These are phyloP conservation scores for Exophiala spinifera DNA, from an alignment of 2,329 filamentous ascomycete species.

Conservation along the genomic window DNA sequence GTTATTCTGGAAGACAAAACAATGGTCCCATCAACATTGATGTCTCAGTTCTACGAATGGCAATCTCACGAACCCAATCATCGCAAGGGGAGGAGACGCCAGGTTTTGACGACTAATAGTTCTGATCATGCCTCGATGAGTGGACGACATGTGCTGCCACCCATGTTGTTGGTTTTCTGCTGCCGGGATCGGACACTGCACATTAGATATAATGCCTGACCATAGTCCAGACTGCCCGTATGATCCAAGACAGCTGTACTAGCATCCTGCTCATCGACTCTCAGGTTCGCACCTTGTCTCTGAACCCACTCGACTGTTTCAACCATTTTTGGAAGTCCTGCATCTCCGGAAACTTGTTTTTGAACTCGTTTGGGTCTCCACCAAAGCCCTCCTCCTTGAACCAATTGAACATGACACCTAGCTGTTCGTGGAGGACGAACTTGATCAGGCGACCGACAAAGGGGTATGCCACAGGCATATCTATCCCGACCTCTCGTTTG, in stretches of 20 bases:
- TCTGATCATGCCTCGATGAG: too few species aligned
- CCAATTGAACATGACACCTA: constrained; percentile 50
- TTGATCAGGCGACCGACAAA: constrained; percentile 42
- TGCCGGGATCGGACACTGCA: too few species aligned
- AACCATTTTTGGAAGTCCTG: constrained; percentile 50
- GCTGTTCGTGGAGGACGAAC: constrained; percentile 41
- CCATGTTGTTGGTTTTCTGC: too few species aligned
- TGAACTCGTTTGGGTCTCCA: constrained; percentile 44
- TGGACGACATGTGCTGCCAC: too few species aligned
- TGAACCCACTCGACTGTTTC: constrained; percentile 31
- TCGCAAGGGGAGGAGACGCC: too few species aligned
- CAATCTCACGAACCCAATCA: too few species aligned
- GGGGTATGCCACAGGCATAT: constrained; percentile 36
- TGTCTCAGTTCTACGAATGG: too few species aligned
- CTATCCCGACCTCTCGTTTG: constrained; percentile 28
- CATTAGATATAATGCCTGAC: too few species aligned
- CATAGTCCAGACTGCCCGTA: too few species aligned
- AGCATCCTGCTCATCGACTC: neutral
- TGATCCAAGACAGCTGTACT: neutral
- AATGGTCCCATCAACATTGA: too few species aligned
- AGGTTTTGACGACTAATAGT: too few species aligned
- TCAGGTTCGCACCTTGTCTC: neutral
- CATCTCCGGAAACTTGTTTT: constrained; percentile 43
- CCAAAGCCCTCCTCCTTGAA: constrained; percentile 48
- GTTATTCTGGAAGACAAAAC: neutral